Base-by-base conservation (phyloP, 495 filamentous ascomycete genomes). In the Ramalina peruviana region DNA sequence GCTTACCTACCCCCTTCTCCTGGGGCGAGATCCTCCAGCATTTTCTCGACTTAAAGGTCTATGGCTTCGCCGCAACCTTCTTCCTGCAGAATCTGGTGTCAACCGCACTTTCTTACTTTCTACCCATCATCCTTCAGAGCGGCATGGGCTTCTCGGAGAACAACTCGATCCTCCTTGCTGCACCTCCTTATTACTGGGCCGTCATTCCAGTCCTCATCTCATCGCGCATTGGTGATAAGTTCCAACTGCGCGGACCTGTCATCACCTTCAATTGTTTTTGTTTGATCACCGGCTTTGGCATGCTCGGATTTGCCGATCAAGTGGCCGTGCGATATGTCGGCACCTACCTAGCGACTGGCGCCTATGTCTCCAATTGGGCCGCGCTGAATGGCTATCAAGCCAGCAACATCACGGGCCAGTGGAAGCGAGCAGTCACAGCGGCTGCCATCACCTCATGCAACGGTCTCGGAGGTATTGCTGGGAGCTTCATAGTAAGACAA, bases 341-440 rank as follows among this genome's bases (percentile, higher is more conserved):
- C 3, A 81, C 80, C 0, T 88, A 79, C 59, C 72, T 89, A 2
- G 80, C 83, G 0, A 88, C 83, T 0, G 85, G 85, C 0, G 83
- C 84, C 0, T 89, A 88, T 54, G 73, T 89, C 4, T 79, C 75
- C 3, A 89, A 89, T 53, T 89, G 85, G 83, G 83, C 83, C 0
- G 85, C 83, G 3, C 64, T 88, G 47, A 85, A 78, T 55, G 77
- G 82, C 0, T 88, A 82, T 54, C 27, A 36, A 27, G 45, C 45
- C 20, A 48, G 45, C 26, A 36, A 48, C 30, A 48, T 36, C n/a
- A 37, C 13, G 20, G 68, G 74, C 1, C 83, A 87, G 57, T 88
- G 85, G 84, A 88, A 87, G 62, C 70, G 84, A 19, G 82, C 76
- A 0, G 83, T 81, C 40, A 82, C 78, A 5, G 78, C 81, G 1